phyloP scores from a whole-genome alignment of 306 rosid genomes.

The Vigna mungo region DNA sequence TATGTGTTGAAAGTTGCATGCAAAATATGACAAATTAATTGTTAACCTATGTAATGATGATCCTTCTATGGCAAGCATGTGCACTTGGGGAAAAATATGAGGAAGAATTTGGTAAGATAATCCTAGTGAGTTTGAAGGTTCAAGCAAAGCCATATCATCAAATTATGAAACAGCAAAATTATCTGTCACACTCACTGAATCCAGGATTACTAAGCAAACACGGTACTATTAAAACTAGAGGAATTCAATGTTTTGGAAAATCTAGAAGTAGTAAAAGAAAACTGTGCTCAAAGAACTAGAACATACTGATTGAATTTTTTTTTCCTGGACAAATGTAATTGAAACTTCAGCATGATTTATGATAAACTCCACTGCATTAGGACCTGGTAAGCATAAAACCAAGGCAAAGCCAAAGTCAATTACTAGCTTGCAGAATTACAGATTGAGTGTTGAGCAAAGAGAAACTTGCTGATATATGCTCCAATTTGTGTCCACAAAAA shows the following conservation, averaged over 20 bases:
- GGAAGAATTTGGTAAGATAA: neutral
- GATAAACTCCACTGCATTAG: slow-evolving; percentile 92
- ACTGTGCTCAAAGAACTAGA: slow-evolving; percentile 22
- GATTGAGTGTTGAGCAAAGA: neutral
- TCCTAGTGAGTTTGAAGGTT: neutral
- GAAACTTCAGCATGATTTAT: slow-evolving; percentile 93
- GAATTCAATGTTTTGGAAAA: neutral
- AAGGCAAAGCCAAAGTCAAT: slow-evolving; percentile 38
- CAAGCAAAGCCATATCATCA: neutral
- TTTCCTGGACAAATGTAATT: slow-evolving; percentile 90
- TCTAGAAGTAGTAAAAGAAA: slow-evolving; percentile 4
- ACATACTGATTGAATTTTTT: slow-evolving; percentile 86
- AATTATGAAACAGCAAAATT: slow-evolving; percentile 13
- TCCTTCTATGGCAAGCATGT: slow-evolving; percentile 13
- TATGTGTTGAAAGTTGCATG: neutral
- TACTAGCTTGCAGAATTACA: neutral
- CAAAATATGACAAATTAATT: neutral
- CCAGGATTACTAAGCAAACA: neutral
- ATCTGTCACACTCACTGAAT: neutral
- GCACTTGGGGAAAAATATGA: neutral
- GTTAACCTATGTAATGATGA: neutral
- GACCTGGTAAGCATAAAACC: slow-evolving; percentile 64
- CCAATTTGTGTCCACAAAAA: neutral
- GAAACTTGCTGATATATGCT: neutral
- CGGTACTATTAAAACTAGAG: slow-evolving; percentile 4